A percentile compares a stretch with the other conserved stretches of the same genome.
Evolutionary conservation across 345 rosid species (phyloP).

Genomic region (Salix arbutifolia): DNA sequence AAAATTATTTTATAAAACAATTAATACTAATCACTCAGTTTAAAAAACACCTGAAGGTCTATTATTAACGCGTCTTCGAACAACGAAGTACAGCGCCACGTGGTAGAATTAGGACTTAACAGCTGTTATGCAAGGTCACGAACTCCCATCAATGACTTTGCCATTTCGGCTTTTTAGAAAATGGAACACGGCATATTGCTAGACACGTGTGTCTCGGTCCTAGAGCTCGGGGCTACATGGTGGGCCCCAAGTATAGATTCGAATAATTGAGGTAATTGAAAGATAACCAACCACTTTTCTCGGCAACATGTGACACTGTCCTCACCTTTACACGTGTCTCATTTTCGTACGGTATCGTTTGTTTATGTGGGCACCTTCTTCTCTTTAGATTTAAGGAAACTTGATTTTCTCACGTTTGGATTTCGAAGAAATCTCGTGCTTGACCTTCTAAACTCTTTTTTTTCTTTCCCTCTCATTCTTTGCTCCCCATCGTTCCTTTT

Average conservation of each 20-base stretch:
- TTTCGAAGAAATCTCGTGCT: not conserved
- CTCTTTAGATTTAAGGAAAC: not conserved
- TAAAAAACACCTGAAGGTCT: no score
- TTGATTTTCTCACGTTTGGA: not conserved
- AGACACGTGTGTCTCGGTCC: conserved; percentile 20
- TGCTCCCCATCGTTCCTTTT: no score
- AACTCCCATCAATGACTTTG: not conserved
- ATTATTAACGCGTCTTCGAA: no score
- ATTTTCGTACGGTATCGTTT: not conserved
- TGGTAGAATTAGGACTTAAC: not conserved
- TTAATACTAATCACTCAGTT: no score
- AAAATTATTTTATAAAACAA: no score
- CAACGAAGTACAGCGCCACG: not conserved
- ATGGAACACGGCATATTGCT: conserved; percentile 7
- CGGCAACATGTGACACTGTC: conserved; percentile 20
- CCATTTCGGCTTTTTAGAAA: not conserved
- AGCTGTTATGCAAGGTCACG: not conserved
- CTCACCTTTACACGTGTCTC: conserved; percentile 9
- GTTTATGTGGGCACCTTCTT: not conserved
- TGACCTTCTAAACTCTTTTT: not conserved
- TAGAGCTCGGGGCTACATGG: not conserved
- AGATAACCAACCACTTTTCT: conserved; percentile 4
- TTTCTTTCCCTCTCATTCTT: not conserved
- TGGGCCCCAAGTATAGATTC: conserved; percentile 16
- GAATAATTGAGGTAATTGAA: conserved; percentile 7